A percentile compares a stretch with the other conserved stretches of the same genome.
phyloP scores from a whole-genome alignment of 2,329 filamentous ascomycete species.

The Trichothecium sympodiale region DNA sequence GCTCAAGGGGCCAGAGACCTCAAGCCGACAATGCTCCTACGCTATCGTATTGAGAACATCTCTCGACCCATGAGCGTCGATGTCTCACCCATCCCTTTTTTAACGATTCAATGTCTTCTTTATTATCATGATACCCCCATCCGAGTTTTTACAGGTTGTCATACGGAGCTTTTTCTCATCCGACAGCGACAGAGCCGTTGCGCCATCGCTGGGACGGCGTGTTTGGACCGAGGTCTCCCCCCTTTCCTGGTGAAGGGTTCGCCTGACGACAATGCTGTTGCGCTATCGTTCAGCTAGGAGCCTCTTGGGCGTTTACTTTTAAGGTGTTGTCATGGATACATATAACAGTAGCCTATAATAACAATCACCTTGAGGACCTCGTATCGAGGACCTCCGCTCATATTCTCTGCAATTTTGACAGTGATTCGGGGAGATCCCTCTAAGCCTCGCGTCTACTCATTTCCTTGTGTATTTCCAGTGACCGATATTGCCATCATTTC shows the following conservation, averaged over 20 bases:
- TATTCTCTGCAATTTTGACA: too few relatives aligned
- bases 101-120: not conserved
- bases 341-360: too few relatives aligned
- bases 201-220: slow-evolving; percentile 45
- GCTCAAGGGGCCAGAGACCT: too few relatives aligned
- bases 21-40: slow-evolving; percentile 2
- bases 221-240: slow-evolving; percentile 33
- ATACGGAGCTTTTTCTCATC: slow-evolving; percentile 21
- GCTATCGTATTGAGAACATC: not conserved
- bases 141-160: slow-evolving; percentile 33
- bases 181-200: slow-evolving; percentile 45
- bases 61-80: not conserved
- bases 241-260: too few relatives aligned
- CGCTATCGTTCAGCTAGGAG: slow-evolving; percentile 36
- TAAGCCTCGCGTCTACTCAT: too few relatives aligned
- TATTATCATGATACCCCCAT: slow-evolving; percentile 29
- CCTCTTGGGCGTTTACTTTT: slow-evolving; percentile 35
- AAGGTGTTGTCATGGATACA: not conserved
- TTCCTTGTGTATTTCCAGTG: too few relatives aligned
- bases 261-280: slow-evolving; percentile 40
- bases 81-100: slow-evolving; percentile 1
- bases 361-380: too few relatives aligned
- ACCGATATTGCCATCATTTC: too few relatives aligned
- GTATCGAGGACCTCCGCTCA: too few relatives aligned
- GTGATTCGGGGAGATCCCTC: too few relatives aligned